These are phyloP conservation scores for Lactifluus hygrophoroides DNA, from an alignment of 768 basidiomycete species.

Conservation along the genomic window DNA sequence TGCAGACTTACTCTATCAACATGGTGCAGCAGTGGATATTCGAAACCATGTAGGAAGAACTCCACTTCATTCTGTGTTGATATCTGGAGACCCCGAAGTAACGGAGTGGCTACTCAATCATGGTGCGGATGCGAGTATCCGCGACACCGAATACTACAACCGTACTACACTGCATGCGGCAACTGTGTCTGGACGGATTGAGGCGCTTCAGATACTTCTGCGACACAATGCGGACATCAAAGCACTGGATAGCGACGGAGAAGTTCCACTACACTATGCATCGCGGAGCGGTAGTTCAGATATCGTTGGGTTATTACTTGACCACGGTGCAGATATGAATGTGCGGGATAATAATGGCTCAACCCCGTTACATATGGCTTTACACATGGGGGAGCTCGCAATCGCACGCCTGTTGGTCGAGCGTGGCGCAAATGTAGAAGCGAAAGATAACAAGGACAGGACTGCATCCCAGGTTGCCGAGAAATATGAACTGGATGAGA, in stretches of 20 bases:
- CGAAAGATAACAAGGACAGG: not conserved
- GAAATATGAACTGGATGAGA: not conserved
- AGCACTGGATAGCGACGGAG: slow-evolving; percentile 20
- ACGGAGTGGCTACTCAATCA: not conserved
- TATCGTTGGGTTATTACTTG: not conserved
- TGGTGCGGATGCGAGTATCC: not conserved
- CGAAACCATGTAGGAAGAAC: not conserved
- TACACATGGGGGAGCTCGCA: not conserved
- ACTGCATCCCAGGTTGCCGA: not conserved
- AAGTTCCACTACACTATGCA: not conserved
- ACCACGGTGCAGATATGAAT: not conserved
- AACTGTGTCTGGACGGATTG: not conserved
- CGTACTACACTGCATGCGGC: not conserved
- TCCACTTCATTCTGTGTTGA: not conserved
- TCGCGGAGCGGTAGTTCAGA: not conserved
- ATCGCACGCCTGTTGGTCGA: not conserved
- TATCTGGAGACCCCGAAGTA: not conserved
- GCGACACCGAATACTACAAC: not conserved
- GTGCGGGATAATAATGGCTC: not conserved
- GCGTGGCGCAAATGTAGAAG: not conserved
- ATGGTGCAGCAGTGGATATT: not conserved
- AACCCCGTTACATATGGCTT: not conserved
- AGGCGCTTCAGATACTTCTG: not conserved
- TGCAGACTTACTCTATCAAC: not conserved
- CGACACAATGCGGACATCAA: not conserved